A percentile compares a stretch with the other conserved stretches of the same genome.
These are phyloP conservation scores for Nepenthes mirabilis DNA, from an alignment of 148 eudicot species.

Conservation along the genomic window DNA sequence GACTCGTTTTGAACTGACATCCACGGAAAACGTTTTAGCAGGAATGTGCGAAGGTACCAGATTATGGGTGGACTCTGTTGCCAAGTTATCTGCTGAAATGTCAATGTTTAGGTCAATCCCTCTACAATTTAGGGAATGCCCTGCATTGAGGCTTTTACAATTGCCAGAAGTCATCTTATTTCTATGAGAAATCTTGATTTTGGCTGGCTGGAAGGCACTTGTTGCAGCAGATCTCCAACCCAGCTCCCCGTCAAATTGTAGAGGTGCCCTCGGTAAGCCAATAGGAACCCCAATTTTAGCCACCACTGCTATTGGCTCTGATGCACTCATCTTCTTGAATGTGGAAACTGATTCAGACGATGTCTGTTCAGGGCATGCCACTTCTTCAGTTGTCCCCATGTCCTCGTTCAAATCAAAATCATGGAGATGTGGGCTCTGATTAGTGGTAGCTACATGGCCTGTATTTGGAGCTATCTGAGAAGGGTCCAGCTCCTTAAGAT, in stretches of 20 bases:
- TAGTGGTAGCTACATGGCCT: conserved; percentile 1
- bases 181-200: conserved; percentile 2
- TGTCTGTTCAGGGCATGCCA: conserved; percentile 7
- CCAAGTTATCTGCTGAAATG: conserved; percentile 17
- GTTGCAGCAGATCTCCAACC: conserved; percentile 39
- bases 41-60: conserved; percentile 1
- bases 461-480: conserved; percentile 4
- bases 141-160: conserved; percentile 1
- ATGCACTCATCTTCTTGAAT: conserved; percentile 1
- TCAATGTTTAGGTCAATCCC: conserved; percentile 46
- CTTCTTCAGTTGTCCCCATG: conserved; percentile 14
- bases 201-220: conserved; percentile 44
- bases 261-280: conserved; percentile 28
- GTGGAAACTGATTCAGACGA: conserved; percentile 4
- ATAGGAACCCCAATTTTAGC: conserved; percentile 40
- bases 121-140: conserved; percentile 4
- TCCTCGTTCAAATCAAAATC: conserved; percentile 51
- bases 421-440: conserved; percentile 3
- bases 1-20: conserved; percentile 12
- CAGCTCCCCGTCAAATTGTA: conserved; percentile 44
- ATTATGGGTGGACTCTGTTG: background rate
- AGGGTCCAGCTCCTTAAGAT: conserved; percentile 8
- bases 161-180: background rate
- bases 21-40: conserved; percentile 6
- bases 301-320: conserved; percentile 32